Conservation (phyloP, 352 stramenopile species). For the Phytophthora lateralis region DNA sequence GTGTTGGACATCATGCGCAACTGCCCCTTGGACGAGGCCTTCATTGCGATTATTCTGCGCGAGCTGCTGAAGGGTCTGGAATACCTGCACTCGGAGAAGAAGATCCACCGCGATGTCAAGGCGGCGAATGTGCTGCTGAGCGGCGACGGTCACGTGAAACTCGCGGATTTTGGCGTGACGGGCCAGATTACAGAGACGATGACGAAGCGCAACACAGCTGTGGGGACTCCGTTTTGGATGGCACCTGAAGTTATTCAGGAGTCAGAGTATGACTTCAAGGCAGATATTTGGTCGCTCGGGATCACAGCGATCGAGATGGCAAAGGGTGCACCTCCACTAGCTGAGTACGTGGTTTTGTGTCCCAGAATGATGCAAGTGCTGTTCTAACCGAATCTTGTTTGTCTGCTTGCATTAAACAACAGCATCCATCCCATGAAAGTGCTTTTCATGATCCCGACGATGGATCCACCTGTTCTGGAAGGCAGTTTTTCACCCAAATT, state of each 20-base stretch:
- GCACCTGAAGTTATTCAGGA: slow-evolving; percentile 88
- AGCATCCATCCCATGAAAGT: slow-evolving; percentile 98
- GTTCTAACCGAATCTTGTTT: slow-evolving; percentile 8
- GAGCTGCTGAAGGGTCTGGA: slow-evolving; percentile 79
- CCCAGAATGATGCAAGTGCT: not conserved
- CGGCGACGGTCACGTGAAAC: slow-evolving; percentile 79
- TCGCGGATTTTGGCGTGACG: slow-evolving; percentile 89
- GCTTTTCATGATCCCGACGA: slow-evolving; percentile 98
- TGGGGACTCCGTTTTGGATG: slow-evolving; percentile 99
- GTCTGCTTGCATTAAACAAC: slow-evolving; percentile 10
- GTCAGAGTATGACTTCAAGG: slow-evolving; percentile 95
- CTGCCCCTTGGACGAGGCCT: slow-evolving; percentile 75
- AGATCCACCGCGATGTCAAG: slow-evolving; percentile 89
- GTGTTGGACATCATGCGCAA: slow-evolving; percentile 90
- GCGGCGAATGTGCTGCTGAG: slow-evolving; percentile 84
- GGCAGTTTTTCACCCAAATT: slow-evolving; percentile 75
- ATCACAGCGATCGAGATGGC: slow-evolving; percentile 99
- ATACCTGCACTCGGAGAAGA: slow-evolving; percentile 85
- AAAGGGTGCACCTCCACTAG: slow-evolving; percentile 95
- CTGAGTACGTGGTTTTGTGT: slow-evolving; percentile 53
- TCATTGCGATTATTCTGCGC: slow-evolving; percentile 85
- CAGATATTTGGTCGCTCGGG: slow-evolving; percentile 98
- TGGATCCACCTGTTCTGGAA: slow-evolving; percentile 88
- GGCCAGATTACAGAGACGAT: slow-evolving; percentile 96
- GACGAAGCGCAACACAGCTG: slow-evolving; percentile 97